Evolutionary conservation across 1,284 basidiomycete species (phyloP), one percentile per base, ranked within the genome.

Genomic region (Tilletia horrida): DNA sequence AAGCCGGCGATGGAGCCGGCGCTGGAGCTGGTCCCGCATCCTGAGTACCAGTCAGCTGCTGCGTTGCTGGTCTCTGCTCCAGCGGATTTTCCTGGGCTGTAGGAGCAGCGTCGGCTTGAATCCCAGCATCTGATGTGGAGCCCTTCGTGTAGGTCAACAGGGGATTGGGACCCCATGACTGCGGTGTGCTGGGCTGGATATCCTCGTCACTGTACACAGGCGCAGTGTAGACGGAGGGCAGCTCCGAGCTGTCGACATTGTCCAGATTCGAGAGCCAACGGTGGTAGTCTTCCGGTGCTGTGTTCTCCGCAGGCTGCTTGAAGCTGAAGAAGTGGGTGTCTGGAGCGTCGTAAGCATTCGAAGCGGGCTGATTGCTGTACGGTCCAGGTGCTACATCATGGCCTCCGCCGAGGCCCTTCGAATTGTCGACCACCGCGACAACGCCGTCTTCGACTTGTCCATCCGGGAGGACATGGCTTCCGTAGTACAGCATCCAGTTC

Each of bases 81-180:
- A 40, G 11, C 35, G 35, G 35, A 40, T 40, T 40, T 11, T 40
- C 6, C 35, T 40, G 35, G 11, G 11, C 6, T 40, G 35, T 40
- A 4, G 35, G 6, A 40, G 35, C 35, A 11, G 35, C 6, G 11
- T 4, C 35, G 11, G 35, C 11, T 11, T 40, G 35, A 40, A 4
- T 40, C 11, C 35, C 35, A 11, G 11, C 6, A 40, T 40, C 35
- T 40, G 35, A 11, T 6, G 35, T 6, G 35, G 35, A 40, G 35
- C 35, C 35, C 35, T 40, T 40, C 11, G 35, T 11, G 11, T 40
- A 40, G 35, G 6, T 40, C 35, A 40, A 11, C 11, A 52, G 50
- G 21, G 50, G 50, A 52, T 52, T 52, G 7, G 50, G 50, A 3
- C 50, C 50, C 50, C 50, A 52, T 23, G 50, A 40, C 35, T n/a